Base-by-base conservation (phyloP, 495 filamentous ascomycete species). In the Penicillium canariense region DNA sequence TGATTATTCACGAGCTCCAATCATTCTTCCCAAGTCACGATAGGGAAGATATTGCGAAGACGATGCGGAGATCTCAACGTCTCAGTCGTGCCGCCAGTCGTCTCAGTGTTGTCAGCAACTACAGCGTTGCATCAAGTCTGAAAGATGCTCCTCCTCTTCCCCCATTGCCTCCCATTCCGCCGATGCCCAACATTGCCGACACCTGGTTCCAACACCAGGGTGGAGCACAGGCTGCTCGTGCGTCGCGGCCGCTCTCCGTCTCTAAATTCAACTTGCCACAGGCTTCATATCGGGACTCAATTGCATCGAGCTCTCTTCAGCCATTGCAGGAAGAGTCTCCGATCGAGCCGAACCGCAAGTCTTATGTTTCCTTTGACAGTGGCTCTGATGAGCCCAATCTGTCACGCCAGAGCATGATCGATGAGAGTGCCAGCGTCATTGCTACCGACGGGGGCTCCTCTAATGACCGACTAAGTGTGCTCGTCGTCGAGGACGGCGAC, bases 1-100 rank as follows among this genome's bases (percentile, higher is more conserved):
- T 99, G 74, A 97, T 99, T 64, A 94, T 92, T 42, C 91, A 91
- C 25, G 94, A 99, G 66, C 79, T 97, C 35, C 88, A 88, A 11
- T 92, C 92, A 6, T 99, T 97, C 74, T 99, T 99, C 81, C 94
- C 94, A 2, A 92, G 96, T 60, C 91, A 96, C 64, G 86, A 90
- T 32, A 84, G 87, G 47, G 90, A 96, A 66, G 89, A 91, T 52
- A 95, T 99, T 55, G 95, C 96, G 63, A 83, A 90, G 62, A 97
- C 94, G 0, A 90, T 96, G 58, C 87, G 94, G 39, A 83, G 94
- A 65, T 97, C 94, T 35, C 87, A 86, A 36, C 86, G 94, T 38
- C 78, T 97, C 32, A 97, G 95, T 71, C 88, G 86, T 61, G 90
- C 95, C 38, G 89, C 93, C 54, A 94, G 87, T 68, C 87, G 95